phyloP scores from a whole-genome alignment of 768 basidiomycete genomes.

The Serendipita sp. region DNA sequence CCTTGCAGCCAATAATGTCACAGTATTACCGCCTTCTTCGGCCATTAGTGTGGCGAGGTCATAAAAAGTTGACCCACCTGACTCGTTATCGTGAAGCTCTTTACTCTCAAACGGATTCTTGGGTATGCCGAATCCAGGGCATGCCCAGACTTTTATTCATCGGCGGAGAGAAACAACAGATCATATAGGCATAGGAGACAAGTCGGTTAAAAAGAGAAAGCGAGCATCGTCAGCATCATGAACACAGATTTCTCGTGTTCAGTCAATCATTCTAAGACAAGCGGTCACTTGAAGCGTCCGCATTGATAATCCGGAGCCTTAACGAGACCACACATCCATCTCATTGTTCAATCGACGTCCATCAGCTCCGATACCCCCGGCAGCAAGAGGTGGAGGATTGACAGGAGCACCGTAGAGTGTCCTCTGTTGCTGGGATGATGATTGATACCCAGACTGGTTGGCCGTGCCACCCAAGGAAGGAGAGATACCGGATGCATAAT shows the following conservation, averaged over 20 bases:
- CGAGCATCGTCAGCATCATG: no score
- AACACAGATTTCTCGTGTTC: no score
- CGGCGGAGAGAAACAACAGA: background rate
- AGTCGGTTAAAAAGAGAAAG: background rate
- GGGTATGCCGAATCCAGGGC: background rate
- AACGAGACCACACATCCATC: slow-evolving; percentile 8
- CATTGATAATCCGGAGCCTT: background rate
- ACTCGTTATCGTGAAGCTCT: no score
- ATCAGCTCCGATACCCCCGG: background rate
- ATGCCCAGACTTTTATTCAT: background rate
- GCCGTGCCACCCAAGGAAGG: slow-evolving; percentile 7
- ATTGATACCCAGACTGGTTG: background rate
- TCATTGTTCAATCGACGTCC: background rate
- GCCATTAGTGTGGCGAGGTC: background rate
- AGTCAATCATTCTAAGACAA: background rate
- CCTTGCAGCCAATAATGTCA: background rate
- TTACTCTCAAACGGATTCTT: no score
- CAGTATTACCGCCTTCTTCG: background rate
- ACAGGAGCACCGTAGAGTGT: background rate
- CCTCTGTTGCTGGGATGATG: slow-evolving; percentile 9
- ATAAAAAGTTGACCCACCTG: no score
- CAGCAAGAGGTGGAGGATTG: background rate
- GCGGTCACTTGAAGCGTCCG: background rate
- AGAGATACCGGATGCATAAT: slow-evolving; percentile 46
- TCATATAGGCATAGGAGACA: background rate